Evolutionary conservation across 768 basidiomycete genomes (phyloP).

Genomic region (Phallus indusiatus): DNA sequence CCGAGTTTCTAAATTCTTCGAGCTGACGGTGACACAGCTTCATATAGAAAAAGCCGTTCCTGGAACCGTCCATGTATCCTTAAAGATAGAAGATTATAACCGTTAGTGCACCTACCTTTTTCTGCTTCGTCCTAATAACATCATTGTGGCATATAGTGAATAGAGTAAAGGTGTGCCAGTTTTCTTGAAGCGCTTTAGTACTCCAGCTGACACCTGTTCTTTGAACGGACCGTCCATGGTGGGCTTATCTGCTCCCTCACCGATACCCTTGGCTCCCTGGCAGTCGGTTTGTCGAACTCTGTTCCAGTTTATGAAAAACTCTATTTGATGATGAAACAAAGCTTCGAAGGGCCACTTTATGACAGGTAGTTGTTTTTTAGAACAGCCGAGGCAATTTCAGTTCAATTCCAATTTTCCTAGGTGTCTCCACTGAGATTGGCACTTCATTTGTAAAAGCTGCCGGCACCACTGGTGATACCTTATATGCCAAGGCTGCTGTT

Average conservation of each 20-base stretch:
- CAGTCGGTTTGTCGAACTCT: constrained; percentile 29
- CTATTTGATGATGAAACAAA: neutral
- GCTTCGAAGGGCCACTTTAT: constrained; percentile 75
- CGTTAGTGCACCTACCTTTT: constrained; percentile 30
- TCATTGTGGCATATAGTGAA: constrained; percentile 43
- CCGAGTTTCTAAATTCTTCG: neutral
- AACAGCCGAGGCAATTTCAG: neutral
- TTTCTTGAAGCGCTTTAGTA: constrained; percentile 27
- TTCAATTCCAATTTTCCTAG: neutral
- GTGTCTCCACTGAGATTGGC: constrained; percentile 75
- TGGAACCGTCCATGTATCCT: constrained; percentile 56
- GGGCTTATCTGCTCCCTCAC: constrained; percentile 76
- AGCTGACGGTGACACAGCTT: constrained; percentile 33
- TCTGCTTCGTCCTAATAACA: neutral
- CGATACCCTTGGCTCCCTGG: constrained; percentile 77
- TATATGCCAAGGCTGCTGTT: constrained; percentile 55
- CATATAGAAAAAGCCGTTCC: constrained; percentile 58
- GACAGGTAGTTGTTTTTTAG: constrained; percentile 36
- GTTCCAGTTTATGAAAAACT: neutral
- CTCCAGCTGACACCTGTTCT: neutral
- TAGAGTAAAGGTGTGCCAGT: constrained; percentile 58
- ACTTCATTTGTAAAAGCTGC: constrained; percentile 71
- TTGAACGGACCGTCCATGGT: constrained; percentile 53
- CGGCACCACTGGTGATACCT: constrained; percentile 57
- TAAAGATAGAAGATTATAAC: constrained; percentile 69